phyloP scores from a whole-genome alignment of 768 basidiomycete species.

The Lentinula boryana region DNA sequence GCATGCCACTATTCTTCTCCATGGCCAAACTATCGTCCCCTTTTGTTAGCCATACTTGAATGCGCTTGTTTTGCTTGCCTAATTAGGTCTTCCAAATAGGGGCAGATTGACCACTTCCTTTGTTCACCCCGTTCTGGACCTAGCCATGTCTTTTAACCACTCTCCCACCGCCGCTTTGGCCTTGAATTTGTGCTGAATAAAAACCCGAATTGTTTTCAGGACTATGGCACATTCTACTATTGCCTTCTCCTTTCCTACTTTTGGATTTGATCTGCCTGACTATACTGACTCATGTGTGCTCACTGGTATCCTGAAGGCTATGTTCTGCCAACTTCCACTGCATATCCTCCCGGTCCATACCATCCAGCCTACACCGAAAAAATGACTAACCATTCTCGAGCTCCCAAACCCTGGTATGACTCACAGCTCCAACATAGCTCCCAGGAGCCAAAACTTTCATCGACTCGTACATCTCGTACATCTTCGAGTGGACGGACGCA shows the following conservation, averaged over 20 bases:
- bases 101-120: not conserved
- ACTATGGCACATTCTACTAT: not conserved
- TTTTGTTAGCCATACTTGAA: not conserved
- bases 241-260: not conserved
- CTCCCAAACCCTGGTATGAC: not conserved
- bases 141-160: not conserved
- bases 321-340: not conserved
- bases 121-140: not conserved
- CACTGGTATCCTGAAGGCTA: not conserved
- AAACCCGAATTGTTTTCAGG: not conserved
- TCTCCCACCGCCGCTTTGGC: not conserved
- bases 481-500: not conserved
- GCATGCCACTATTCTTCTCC: not conserved
- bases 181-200: not conserved
- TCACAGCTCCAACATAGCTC: not conserved
- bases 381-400: not conserved
- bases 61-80: not conserved
- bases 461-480: not conserved
- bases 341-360: not conserved
- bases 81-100: not conserved
- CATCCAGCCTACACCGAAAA: not conserved
- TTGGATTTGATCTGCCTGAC: not conserved
- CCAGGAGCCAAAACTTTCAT: not conserved
- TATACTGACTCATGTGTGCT: not conserved
- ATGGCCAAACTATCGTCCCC: not conserved